These are phyloP conservation scores for Pleoardoris graminearum DNA, from an alignment of 2,329 filamentous ascomycete species.

Conservation along the genomic window DNA sequence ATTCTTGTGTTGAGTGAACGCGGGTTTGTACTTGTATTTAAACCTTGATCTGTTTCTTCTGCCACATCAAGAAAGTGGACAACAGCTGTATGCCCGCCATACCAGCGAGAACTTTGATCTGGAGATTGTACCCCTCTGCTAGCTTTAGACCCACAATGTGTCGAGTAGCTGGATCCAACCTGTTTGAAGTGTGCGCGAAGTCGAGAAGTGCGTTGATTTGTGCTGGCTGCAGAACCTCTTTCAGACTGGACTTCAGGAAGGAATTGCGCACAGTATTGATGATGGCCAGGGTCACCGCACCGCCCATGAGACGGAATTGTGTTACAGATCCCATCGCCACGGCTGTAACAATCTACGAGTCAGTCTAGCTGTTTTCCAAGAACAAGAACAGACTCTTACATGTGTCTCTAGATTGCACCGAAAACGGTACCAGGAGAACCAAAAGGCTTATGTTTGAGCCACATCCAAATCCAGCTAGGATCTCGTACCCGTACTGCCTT, in stretches of 20 bases:
- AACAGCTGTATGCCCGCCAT: neutral
- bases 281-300: neutral
- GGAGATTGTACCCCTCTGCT: neutral
- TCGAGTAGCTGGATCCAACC: neutral
- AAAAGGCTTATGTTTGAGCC: neutral
- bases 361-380: neutral
- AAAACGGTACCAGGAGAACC: neutral
- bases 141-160: neutral
- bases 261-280: neutral
- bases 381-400: neutral
- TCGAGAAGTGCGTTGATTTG: neutral
- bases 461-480: neutral
- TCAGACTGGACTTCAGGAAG: neutral
- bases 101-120: neutral
- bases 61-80: neutral
- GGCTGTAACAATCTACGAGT: constrained; percentile 9
- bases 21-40: neutral
- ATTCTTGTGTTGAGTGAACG: neutral
- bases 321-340: constrained; percentile 3
- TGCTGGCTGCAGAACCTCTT: neutral
- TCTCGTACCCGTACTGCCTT: neutral
- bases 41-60: neutral
- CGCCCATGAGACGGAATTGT: neutral
- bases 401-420: neutral
- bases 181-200: neutral